phyloP scores from a whole-genome alignment of 257 asterid genomes.

The Petunia axillaris region DNA sequence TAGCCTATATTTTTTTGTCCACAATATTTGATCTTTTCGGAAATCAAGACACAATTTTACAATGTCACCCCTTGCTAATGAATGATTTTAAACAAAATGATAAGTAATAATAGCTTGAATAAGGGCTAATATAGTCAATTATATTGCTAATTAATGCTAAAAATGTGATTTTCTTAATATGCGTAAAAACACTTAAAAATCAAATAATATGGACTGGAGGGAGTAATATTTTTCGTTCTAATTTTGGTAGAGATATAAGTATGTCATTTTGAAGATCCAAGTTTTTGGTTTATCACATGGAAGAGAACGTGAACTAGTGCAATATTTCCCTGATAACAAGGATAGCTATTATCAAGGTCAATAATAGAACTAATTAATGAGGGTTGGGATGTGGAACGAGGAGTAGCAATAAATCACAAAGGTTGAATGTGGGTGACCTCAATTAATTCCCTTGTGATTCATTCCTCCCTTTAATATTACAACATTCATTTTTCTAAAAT shows the following conservation, averaged over 20 bases:
- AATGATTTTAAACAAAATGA: too few relatives aligned
- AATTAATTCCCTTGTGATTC: conserved; percentile 1
- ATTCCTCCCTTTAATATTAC: conserved; percentile 2
- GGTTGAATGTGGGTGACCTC: conserved; percentile 27
- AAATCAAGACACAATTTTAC: too few relatives aligned
- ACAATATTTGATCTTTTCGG: too few relatives aligned
- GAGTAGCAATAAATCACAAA: background rate
- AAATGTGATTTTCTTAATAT: too few relatives aligned
- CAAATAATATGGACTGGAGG: too few relatives aligned
- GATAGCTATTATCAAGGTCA: conserved; percentile 20
- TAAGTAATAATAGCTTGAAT: too few relatives aligned
- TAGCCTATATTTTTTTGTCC: too few relatives aligned
- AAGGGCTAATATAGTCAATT: too few relatives aligned
- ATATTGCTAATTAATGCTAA: too few relatives aligned
- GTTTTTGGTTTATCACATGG: conserved; percentile 49
- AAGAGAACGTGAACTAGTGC: conserved; percentile 39
- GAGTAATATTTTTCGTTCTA: background rate
- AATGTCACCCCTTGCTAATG: too few relatives aligned
- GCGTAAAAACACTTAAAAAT: too few relatives aligned
- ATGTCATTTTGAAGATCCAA: conserved; percentile 36
- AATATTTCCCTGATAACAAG: conserved; percentile 6
- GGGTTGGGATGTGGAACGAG: background rate
- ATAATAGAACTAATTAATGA: conserved; percentile 28
- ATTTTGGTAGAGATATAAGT: background rate
- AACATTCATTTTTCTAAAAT: conserved; percentile 3